Evolutionary conservation across 108 stramenopile genomes (phyloP).

Genomic region (Skeletonema grethae): DNA sequence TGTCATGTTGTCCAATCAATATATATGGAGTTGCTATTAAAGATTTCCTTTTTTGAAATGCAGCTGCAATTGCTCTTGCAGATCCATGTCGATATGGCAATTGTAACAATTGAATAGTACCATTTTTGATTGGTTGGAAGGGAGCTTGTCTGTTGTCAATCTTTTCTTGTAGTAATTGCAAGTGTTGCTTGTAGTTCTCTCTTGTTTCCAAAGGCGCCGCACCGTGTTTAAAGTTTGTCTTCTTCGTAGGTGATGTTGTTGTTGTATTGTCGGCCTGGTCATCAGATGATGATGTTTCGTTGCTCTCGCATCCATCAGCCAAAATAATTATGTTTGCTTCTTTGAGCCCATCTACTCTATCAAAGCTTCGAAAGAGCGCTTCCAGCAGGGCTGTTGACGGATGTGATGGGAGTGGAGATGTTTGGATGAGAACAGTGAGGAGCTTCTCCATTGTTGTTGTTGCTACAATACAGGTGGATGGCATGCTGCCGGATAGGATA

Average conservation of each 20-base stretch:
- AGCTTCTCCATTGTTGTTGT: slow-evolving; percentile 12
- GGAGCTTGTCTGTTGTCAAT: slow-evolving; percentile 18
- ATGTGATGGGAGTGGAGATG: slow-evolving; percentile 48
- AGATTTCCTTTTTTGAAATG: not conserved
- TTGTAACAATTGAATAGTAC: slow-evolving; percentile 35
- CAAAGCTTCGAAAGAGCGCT: slow-evolving; percentile 49
- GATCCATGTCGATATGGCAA: slow-evolving; percentile 27
- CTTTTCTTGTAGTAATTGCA: slow-evolving; percentile 10
- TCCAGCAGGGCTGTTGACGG: slow-evolving; percentile 48
- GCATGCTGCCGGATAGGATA: too few species aligned
- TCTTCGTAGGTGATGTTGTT: not conserved
- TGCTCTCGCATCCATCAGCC: slow-evolving; percentile 37
- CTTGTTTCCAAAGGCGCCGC: slow-evolving; percentile 10
- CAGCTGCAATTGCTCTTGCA: slow-evolving; percentile 23
- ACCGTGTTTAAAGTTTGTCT: slow-evolving; percentile 37
- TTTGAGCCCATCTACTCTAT: slow-evolving; percentile 32
- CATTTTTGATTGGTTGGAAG: slow-evolving; percentile 11
- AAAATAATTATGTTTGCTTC: slow-evolving; percentile 38
- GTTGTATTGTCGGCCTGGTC: not conserved
- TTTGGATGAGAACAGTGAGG: slow-evolving; percentile 34
- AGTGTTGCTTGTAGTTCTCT: slow-evolving; percentile 28
- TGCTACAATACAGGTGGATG: too few species aligned
- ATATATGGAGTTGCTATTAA: slow-evolving; percentile 35
- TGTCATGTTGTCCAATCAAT: slow-evolving; percentile 52
- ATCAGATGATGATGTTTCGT: not conserved